Evolutionary conservation across 495 filamentous ascomycete species (phyloP).

Genomic region (Chlorociboria aeruginascens): DNA sequence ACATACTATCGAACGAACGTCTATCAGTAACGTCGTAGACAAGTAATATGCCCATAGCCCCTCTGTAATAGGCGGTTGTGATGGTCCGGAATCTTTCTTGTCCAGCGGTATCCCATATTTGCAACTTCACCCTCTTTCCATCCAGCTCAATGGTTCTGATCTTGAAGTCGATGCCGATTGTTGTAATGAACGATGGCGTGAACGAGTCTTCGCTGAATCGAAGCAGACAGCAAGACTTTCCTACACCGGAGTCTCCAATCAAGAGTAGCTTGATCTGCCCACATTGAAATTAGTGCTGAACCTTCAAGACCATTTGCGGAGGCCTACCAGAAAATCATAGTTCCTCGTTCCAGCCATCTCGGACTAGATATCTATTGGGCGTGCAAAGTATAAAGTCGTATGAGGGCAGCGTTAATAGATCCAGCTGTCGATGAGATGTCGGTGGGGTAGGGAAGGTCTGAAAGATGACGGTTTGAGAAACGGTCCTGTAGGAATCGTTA

Average conservation of each 20-base stretch:
- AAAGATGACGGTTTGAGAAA: too few relatives aligned
- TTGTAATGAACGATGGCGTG: slow-evolving; percentile 97
- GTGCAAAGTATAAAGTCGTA: background rate
- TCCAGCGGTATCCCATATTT: slow-evolving; percentile 98
- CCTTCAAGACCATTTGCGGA: background rate
- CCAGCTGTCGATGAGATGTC: background rate
- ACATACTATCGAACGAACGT: slow-evolving; percentile 89
- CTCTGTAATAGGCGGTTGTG: slow-evolving; percentile 96
- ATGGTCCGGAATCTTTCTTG: slow-evolving; percentile 98
- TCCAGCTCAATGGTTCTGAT: slow-evolving; percentile 97
- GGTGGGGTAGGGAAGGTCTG: background rate
- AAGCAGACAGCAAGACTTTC: slow-evolving; percentile 96
- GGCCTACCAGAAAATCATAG: slow-evolving; percentile 89
- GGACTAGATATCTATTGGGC: slow-evolving; percentile 3
- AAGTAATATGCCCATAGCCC: slow-evolving; percentile 95
- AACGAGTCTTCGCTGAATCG: slow-evolving; percentile 99
- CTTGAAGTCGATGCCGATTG: slow-evolving; percentile 99
- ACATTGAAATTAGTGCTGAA: too few relatives aligned
- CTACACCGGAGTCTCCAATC: slow-evolving; percentile 95
- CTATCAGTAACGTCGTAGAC: slow-evolving; percentile 99
- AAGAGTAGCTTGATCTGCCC: slow-evolving; percentile 92
- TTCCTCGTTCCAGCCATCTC: slow-evolving; percentile 92
- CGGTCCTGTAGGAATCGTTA: too few relatives aligned
- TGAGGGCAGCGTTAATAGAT: background rate
- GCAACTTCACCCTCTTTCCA: slow-evolving; percentile 94